These are phyloP conservation scores for Geotrichum europaeum DNA, from an alignment of 1,139 yeast genomes.

Conservation along the genomic window DNA sequence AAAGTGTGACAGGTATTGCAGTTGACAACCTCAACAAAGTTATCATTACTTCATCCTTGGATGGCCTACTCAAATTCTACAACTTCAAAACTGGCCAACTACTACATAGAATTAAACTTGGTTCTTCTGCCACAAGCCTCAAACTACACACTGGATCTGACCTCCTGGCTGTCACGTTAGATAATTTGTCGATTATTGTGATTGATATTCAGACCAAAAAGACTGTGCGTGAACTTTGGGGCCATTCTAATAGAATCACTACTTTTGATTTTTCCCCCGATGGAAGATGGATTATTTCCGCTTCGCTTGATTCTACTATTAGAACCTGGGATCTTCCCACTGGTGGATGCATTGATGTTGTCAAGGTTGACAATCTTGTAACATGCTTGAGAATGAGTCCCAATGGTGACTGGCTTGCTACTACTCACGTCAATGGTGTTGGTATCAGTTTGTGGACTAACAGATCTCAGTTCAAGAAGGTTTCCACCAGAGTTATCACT, in stretches of 20 bases:
- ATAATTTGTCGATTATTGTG: conserved; percentile 77
- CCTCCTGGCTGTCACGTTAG: conserved; percentile 77
- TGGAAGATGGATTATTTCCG: conserved; percentile 90
- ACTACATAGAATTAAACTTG: conserved; percentile 61
- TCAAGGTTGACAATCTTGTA: conserved; percentile 68
- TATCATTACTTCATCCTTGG: conserved; percentile 83
- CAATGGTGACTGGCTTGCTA: conserved; percentile 84
- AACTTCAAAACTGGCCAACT: conserved; percentile 64
- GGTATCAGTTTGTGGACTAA: conserved; percentile 94
- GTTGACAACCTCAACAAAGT: conserved; percentile 84
- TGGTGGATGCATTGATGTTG: conserved; percentile 95
- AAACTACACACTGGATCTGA: conserved; percentile 78
- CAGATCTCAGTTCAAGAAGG: conserved; percentile 70
- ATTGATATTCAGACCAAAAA: conserved; percentile 76
- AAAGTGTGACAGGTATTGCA: conserved; percentile 82
- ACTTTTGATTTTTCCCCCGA: conserved; percentile 88
- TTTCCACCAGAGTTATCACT: conserved; percentile 67
- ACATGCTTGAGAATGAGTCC: conserved; percentile 80
- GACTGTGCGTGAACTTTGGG: conserved; percentile 81
- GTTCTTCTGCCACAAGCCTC: conserved; percentile 72
- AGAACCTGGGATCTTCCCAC: conserved; percentile 98
- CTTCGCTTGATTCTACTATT: conserved; percentile 77
- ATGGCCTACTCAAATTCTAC: conserved; percentile 84
- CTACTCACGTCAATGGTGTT: conserved; percentile 84
- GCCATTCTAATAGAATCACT: conserved; percentile 86